Conservation (phyloP, 495 filamentous ascomycete genomes). For the Barbatosphaeria neglecta region DNA sequence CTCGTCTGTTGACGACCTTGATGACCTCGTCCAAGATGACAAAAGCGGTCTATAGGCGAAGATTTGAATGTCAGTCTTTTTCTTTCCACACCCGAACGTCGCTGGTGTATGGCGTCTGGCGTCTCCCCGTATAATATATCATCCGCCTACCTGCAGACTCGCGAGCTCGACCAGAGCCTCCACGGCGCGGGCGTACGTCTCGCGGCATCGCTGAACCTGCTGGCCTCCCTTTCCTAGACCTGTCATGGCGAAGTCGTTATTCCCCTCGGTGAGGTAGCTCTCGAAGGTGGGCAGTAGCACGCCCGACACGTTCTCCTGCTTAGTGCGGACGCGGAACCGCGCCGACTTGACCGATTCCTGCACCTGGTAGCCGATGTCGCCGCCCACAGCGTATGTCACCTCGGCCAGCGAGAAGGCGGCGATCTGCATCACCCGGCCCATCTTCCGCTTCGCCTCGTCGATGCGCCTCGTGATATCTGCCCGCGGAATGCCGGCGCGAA, state of each 20-base stretch:
- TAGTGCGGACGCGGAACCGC: constrained; percentile 81
- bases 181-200: constrained; percentile 95
- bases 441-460: constrained; percentile 98
- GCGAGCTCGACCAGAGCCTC: constrained; percentile 95
- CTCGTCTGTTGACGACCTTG: constrained; percentile 96
- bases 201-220: constrained; percentile 86
- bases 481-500: too few relatives aligned
- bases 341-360: constrained; percentile 91
- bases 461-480: constrained; percentile 91
- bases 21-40: constrained; percentile 98
- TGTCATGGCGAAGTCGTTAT: constrained; percentile 92
- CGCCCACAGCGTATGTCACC: constrained; percentile 94
- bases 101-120: background rate
- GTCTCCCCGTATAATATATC: too few relatives aligned
- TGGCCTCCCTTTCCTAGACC: constrained; percentile 95
- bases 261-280: constrained; percentile 71
- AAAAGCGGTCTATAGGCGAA: constrained; percentile 89
- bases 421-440: constrained; percentile 99
- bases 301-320: constrained; percentile 97
- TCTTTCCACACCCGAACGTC: background rate
- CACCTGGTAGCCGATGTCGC: constrained; percentile 92
- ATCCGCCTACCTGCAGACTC: constrained; percentile 59
- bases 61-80: too few relatives aligned
- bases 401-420: constrained; percentile 95
- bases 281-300: constrained; percentile 91